phyloP scores from a whole-genome alignment of 2,329 filamentous ascomycete species.

The Rhynchosporium agropyri region DNA sequence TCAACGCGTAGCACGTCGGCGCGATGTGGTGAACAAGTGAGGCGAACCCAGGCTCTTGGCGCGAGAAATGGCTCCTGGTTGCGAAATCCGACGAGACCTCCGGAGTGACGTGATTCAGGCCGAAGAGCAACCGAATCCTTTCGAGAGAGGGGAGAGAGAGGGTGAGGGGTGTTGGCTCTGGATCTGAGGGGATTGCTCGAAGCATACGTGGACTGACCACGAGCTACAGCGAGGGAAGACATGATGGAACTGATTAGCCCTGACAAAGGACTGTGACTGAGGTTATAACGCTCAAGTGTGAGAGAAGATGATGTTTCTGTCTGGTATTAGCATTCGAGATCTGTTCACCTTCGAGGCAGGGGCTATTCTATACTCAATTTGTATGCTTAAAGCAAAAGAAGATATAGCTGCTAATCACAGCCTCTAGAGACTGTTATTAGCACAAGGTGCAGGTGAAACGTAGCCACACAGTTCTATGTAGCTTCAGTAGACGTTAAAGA shows the following conservation, averaged over 20 bases:
- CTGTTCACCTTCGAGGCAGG: not conserved
- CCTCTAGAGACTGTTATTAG: not conserved
- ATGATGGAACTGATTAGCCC: not conserved
- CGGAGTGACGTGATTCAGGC: not conserved
- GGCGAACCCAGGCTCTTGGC: not conserved
- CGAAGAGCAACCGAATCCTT: conserved; percentile 17
- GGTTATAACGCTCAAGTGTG: not conserved
- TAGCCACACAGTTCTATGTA: not conserved
- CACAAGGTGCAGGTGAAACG: not conserved
- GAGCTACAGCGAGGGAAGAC: not conserved
- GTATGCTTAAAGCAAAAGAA: not conserved
- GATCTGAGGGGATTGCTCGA: not conserved
- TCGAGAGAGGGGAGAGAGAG: conserved; percentile 1
- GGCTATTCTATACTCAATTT: not conserved
- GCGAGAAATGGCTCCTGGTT: not conserved
- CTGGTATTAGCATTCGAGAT: not conserved
- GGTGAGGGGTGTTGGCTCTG: conserved; percentile 1
- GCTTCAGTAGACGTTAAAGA: not conserved
- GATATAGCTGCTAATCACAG: not conserved
- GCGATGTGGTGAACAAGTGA: not conserved
- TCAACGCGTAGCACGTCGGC: conserved; percentile 9
- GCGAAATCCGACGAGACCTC: not conserved
- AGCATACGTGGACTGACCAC: not conserved
- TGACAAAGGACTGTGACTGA: not conserved
- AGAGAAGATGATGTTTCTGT: not conserved